Base-by-base conservation (phyloP, 805 yeast genomes). In the Myxozyma neglecta region DNA sequence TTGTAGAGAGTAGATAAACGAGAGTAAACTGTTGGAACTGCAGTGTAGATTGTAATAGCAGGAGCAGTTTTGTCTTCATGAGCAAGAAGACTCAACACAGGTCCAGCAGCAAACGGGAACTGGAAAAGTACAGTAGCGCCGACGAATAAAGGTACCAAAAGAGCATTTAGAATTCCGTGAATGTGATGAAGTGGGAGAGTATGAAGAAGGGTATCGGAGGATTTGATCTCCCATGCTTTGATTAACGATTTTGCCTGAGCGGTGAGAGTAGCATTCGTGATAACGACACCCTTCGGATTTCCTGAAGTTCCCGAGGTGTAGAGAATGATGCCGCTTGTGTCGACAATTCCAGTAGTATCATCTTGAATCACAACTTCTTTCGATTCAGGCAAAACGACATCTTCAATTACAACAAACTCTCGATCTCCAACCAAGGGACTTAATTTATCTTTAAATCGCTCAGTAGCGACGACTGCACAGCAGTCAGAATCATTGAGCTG, bases 291-390 rank as follows among this genome's bases (percentile, higher is more conserved):
- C 53, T 73, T 73, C 18, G 76, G 76, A 40, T 70, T 69, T 24
- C 76, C 75, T 3, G 74, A 70, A 2, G 75, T 73, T 11, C 75
- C 75, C n/a, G 74, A 71, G 1, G 75, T 73, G 67, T 73, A 73
- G 18, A 73, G 63, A 52, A 73, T 73, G 45, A 67, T 73, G 64
- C 63, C 79, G 43, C 62, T 52, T 6, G 53, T 14, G 44, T 52
- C 46, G 39, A 32, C 52, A 6, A 40, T 46, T 32, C 47, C 60
- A 11, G 48, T 32, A 11, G 51, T 29, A 29, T 50, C 64, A 37
- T 44, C 56, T 36, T 37, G 48, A 13, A 55, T 32, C 8, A 49
- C n/a, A 36, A 57, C 56, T 1, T 44, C 54, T 18, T 44, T 47
- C 13, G 55, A 24, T 18, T 40, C 56, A 10, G 63, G 58, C 7